Conservation (phyloP, 116 monocot genomes). For the Phalaenopsis hybrid region DNA sequence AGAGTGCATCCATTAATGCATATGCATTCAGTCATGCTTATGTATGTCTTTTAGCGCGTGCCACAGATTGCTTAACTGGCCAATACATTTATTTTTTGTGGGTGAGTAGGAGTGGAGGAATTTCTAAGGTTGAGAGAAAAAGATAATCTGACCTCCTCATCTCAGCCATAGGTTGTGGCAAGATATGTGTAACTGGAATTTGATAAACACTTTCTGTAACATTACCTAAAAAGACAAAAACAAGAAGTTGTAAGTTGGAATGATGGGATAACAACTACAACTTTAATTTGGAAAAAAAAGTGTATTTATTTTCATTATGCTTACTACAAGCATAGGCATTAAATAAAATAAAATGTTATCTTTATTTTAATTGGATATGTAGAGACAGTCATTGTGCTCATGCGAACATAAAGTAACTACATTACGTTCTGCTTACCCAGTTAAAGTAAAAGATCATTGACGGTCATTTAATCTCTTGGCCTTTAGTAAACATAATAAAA, state of each 20-base stretch:
- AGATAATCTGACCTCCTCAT: constrained; percentile 40
- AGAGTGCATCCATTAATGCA: neutral
- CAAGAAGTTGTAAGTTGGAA: constrained; percentile 2
- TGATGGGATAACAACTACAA: neutral
- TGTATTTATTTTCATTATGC: neutral
- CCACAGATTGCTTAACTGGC: neutral
- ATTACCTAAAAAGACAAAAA: constrained; percentile 26
- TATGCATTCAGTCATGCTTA: neutral
- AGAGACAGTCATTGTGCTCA: neutral
- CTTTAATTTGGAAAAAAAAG: neutral
- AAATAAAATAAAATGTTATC: neutral
- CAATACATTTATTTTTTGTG: neutral
- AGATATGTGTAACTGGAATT: constrained; percentile 33
- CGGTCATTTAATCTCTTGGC: neutral
- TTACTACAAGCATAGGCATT: neutral
- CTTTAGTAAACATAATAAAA: neutral
- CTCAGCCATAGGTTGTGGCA: constrained; percentile 79
- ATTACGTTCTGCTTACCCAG: neutral
- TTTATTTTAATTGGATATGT: neutral
- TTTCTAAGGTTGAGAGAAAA: neutral
- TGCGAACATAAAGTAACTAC: neutral
- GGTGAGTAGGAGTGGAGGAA: neutral
- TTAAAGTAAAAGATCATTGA: neutral
- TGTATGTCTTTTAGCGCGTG: neutral
- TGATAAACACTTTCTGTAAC: constrained; percentile 22